phyloP scores from a whole-genome alignment of 495 filamentous ascomycete species.

The Podospora pseudoanserina region DNA sequence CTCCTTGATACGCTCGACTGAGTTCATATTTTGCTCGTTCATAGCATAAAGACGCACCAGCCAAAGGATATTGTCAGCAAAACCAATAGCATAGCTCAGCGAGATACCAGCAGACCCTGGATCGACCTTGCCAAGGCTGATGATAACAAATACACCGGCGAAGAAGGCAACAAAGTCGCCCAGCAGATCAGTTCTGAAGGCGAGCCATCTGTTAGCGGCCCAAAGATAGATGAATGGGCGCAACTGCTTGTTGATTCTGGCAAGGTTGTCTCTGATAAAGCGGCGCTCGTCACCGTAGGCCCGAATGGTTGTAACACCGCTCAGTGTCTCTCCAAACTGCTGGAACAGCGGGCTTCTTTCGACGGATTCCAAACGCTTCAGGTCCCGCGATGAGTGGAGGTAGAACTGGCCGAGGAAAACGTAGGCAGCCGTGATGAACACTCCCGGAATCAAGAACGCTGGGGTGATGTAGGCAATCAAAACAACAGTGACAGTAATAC shows the following conservation, averaged over 20 bases:
- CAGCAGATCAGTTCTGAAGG: constrained; percentile 84
- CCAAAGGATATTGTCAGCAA: constrained; percentile 97
- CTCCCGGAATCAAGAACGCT: constrained; percentile 79
- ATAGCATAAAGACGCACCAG: constrained; percentile 90
- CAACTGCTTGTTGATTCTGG: constrained; percentile 82
- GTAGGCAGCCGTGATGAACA: constrained; percentile 84
- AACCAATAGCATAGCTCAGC: constrained; percentile 95
- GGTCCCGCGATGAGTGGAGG: constrained; percentile 81
- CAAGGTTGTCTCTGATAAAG: constrained; percentile 91
- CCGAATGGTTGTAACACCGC: constrained; percentile 94
- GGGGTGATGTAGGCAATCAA: constrained; percentile 93
- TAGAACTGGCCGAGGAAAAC: constrained; percentile 83
- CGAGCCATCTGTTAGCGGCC: constrained; percentile 96
- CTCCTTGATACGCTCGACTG: constrained; percentile 96
- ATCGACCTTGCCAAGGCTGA: constrained; percentile 80
- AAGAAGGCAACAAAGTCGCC: constrained; percentile 94
- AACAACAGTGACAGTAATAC: constrained; percentile 80
- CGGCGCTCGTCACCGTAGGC: constrained; percentile 93
- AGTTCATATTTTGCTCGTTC: constrained; percentile 99
- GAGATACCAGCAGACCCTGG: constrained; percentile 93
- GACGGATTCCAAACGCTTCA: constrained; percentile 93
- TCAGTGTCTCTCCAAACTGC: constrained; percentile 95
- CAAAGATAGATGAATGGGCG: constrained; percentile 95
- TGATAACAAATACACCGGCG: constrained; percentile 84
- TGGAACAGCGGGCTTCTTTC: constrained; percentile 95